phyloP scores from a whole-genome alignment of 148 eudicot species.

The Camellia granthamiana region DNA sequence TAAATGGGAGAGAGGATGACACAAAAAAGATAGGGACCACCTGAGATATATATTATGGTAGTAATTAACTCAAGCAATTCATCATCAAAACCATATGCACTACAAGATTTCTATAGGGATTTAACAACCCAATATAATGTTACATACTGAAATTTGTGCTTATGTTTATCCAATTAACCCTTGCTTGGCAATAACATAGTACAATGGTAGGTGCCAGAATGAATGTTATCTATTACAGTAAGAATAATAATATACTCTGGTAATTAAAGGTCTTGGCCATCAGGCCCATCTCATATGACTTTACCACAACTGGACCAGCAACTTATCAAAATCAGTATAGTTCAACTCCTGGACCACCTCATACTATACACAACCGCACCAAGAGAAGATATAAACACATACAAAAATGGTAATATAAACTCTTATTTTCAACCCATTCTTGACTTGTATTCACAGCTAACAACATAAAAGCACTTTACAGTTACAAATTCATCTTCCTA shows the following conservation, averaged over 20 bases:
- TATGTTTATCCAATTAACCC: background rate
- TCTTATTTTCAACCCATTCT: too few relatives aligned
- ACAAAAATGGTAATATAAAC: background rate
- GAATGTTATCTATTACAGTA: background rate
- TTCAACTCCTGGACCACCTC: constrained; percentile 37
- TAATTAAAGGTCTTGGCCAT: constrained; percentile 27
- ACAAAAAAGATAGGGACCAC: background rate
- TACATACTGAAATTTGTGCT: background rate
- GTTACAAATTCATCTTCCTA: background rate
- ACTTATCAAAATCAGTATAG: constrained; percentile 21
- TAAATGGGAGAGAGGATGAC: background rate
- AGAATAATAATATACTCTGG: constrained; percentile 9
- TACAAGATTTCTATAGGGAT: background rate
- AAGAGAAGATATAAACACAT: background rate
- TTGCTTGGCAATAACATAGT: background rate
- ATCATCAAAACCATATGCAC: constrained; percentile 9
- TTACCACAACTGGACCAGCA: constrained; percentile 30
- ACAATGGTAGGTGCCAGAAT: constrained; percentile 12
- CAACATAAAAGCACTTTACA: background rate
- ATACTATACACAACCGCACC: constrained; percentile 1
- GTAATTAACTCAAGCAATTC: constrained; percentile 5
- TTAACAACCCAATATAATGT: background rate
- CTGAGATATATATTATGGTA: background rate
- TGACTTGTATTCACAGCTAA: background rate
- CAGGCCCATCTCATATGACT: constrained; percentile 33